These are phyloP conservation scores for Pythium plurisporium DNA, from an alignment of 352 stramenopile species.

Conservation along the genomic window DNA sequence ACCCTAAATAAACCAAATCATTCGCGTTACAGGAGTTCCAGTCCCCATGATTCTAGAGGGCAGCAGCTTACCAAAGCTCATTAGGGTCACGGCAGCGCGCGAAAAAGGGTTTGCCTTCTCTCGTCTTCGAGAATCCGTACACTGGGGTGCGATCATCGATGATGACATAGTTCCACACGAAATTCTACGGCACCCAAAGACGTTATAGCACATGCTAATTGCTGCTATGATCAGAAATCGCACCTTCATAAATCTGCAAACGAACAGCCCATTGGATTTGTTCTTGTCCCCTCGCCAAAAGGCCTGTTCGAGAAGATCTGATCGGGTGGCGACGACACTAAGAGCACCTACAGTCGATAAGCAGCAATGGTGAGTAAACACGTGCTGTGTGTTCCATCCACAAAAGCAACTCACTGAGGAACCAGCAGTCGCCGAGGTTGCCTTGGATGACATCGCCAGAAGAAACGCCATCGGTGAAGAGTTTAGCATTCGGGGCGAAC, in stretches of 20 bases:
- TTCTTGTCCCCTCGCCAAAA: slow-evolving; percentile 75
- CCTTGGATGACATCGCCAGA: slow-evolving; percentile 89
- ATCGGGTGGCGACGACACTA: slow-evolving; percentile 79
- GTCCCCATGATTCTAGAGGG: no score
- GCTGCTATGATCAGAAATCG: neutral
- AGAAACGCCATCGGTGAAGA: slow-evolving; percentile 74
- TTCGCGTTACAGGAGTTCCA: no score
- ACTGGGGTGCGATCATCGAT: slow-evolving; percentile 87
- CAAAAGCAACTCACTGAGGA: slow-evolving; percentile 85
- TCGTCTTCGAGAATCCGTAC: slow-evolving; percentile 79
- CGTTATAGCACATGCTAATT: neutral
- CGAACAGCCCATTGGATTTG: slow-evolving; percentile 76
- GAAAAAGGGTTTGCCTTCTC: slow-evolving; percentile 79
- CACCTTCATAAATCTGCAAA: slow-evolving; percentile 92
- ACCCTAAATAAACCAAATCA: slow-evolving; percentile 44
- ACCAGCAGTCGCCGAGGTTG: slow-evolving; percentile 91
- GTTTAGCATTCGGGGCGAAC: slow-evolving; percentile 54
- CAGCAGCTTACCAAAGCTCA: slow-evolving; percentile 67
- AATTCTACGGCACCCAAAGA: slow-evolving; percentile 48
- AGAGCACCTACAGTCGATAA: slow-evolving; percentile 52
- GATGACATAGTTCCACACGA: slow-evolving; percentile 89
- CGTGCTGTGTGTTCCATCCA: no score
- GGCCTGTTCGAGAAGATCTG: slow-evolving; percentile 70
- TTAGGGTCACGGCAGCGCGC: slow-evolving; percentile 79
- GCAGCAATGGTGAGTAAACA: no score